Conservation (phyloP, 2,329 filamentous ascomycete species). For the Diaporthe batatas region DNA sequence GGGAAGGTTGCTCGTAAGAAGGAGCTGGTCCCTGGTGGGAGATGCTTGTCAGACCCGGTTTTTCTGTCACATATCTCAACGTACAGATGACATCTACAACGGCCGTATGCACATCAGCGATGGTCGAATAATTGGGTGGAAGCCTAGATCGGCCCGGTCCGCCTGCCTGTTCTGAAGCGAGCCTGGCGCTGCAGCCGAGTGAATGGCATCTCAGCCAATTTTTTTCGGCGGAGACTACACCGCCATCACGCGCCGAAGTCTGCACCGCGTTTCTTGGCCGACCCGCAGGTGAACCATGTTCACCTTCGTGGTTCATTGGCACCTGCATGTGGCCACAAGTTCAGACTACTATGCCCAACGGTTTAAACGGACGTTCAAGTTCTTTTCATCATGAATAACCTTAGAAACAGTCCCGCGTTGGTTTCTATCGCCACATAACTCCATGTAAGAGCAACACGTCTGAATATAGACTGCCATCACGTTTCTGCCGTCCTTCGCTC, state of each 20-base stretch:
- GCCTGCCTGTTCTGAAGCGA: background rate
- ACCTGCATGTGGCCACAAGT: slow-evolving; percentile 1
- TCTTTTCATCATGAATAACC: background rate
- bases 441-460: background rate
- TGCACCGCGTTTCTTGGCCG: background rate
- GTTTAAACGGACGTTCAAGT: background rate
- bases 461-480: background rate
- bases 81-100: background rate
- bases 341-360: background rate
- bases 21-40: background rate
- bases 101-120: background rate
- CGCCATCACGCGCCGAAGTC: background rate
- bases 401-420: background rate
- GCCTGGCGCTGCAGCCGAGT: background rate
- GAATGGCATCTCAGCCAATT: background rate
- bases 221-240: background rate
- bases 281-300: background rate
- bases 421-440: background rate
- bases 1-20: slow-evolving; percentile 1
- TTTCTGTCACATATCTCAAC: slow-evolving; percentile 20
- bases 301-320: background rate
- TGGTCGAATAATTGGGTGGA: background rate
- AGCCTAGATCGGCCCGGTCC: slow-evolving; percentile 24
- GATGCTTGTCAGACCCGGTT: slow-evolving; percentile 10
- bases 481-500: background rate